phyloP scores from a whole-genome alignment of 768 basidiomycete species.

The Boletus insuetus region DNA sequence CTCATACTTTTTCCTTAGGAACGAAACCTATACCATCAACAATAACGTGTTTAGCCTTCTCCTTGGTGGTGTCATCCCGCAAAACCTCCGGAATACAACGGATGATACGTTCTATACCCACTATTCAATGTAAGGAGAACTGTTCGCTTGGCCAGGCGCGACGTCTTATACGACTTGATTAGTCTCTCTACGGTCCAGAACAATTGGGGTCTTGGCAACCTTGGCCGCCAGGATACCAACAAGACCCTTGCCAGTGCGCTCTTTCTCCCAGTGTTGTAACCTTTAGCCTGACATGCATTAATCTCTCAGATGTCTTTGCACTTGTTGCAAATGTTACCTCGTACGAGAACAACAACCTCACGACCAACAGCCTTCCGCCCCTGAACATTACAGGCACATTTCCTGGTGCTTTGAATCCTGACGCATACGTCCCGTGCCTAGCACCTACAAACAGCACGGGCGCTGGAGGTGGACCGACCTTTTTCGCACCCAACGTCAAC shows the following conservation, averaged over 20 bases:
- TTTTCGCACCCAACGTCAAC: conserved; percentile 36
- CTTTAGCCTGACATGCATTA: not conserved
- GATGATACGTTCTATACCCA: conserved; percentile 61
- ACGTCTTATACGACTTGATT: not conserved
- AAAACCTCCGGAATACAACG: conserved; percentile 38
- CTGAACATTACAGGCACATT: conserved; percentile 41
- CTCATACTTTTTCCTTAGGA: conserved; percentile 10
- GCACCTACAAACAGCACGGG: conserved; percentile 41
- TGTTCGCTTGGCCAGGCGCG: not conserved
- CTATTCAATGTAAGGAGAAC: conserved; percentile 42
- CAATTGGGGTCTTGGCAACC: conserved; percentile 61
- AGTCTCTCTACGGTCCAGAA: conserved; percentile 52
- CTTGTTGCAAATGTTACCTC: conserved; percentile 47
- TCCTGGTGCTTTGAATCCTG: conserved; percentile 44
- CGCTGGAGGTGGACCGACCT: conserved; percentile 43
- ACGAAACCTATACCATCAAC: conserved; percentile 35
- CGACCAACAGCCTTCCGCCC: conserved; percentile 28
- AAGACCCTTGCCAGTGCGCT: conserved; percentile 30
- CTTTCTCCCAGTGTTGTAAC: not conserved
- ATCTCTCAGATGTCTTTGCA: conserved; percentile 46
- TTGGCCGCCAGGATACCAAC: conserved; percentile 58
- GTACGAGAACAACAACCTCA: conserved; percentile 39
- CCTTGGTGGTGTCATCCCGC: conserved; percentile 46
- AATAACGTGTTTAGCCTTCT: conserved; percentile 48
- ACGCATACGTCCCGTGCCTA: conserved; percentile 40